Conservation (phyloP, 371 early-diverging fungal genomes). For the Mortierella sp. region DNA sequence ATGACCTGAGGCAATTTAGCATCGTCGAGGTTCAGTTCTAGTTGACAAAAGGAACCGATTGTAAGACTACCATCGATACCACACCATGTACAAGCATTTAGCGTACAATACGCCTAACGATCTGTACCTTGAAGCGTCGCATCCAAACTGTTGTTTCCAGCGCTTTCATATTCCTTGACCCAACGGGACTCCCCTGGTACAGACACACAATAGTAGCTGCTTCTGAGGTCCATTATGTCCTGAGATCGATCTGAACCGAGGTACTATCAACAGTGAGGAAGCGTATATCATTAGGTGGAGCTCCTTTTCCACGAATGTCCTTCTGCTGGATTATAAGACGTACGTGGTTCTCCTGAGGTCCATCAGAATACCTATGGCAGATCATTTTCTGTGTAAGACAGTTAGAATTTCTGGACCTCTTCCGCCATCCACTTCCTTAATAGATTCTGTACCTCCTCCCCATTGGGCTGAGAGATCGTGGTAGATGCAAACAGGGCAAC, state of each 20-base stretch:
- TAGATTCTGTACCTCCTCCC: slow-evolving; percentile 50
- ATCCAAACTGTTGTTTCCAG: slow-evolving; percentile 8
- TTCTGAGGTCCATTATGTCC: slow-evolving; percentile 44
- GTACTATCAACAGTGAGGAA: no score
- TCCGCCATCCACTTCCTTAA: no score
- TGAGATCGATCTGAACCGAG: slow-evolving; percentile 6
- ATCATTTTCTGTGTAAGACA: slow-evolving; percentile 18
- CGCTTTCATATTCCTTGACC: slow-evolving; percentile 49
- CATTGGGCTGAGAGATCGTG: slow-evolving; percentile 17
- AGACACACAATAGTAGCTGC: slow-evolving; percentile 67
- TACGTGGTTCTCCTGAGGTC: slow-evolving; percentile 26
- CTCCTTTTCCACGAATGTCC: no score
- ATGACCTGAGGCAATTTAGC: slow-evolving; percentile 9
- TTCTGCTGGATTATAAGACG: not conserved
- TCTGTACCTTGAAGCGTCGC: slow-evolving; percentile 25
- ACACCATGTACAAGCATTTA: no score
- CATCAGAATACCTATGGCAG: slow-evolving; percentile 54
- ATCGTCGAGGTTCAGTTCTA: slow-evolving; percentile 19
- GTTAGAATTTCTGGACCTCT: no score
- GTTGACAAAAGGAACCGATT: not conserved
- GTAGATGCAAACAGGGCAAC: slow-evolving; percentile 59
- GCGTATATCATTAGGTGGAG: no score
- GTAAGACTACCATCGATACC: no score
- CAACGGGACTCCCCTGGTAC: slow-evolving; percentile 71
- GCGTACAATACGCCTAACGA: no score